phyloP scores from a whole-genome alignment of 805 yeast genomes.

The Hanseniaspora lachancei region DNA sequence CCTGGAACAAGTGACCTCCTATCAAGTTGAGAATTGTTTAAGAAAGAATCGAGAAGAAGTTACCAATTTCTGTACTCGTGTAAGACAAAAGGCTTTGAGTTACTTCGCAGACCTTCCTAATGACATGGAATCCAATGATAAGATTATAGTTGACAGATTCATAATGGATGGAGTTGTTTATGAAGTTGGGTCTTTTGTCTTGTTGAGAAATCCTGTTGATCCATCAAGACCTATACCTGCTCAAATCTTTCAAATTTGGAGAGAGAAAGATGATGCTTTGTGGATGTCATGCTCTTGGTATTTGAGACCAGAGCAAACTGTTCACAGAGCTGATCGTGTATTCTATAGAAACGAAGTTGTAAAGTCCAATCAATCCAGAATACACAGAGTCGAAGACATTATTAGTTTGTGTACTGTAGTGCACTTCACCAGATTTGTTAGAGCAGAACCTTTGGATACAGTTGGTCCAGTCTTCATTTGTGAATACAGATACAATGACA shows the following conservation, averaged over 20 bases:
- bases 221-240: conserved; percentile 82
- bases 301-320: conserved; percentile 94
- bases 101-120: neutral
- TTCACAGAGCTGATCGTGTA: conserved; percentile 77
- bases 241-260: conserved; percentile 89
- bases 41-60: neutral
- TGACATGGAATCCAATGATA: conserved; percentile 30
- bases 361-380: conserved; percentile 92
- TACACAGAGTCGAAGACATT: conserved; percentile 78
- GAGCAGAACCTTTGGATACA: conserved; percentile 77
- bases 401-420: conserved; percentile 90
- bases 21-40: conserved; percentile 1
- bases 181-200: conserved; percentile 90
- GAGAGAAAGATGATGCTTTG: conserved; percentile 62
- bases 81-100: conserved; percentile 18
- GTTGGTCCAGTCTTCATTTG: conserved; percentile 85
- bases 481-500: conserved; percentile 86
- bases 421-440: conserved; percentile 84
- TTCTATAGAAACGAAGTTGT: conserved; percentile 91
- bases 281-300: conserved; percentile 97
- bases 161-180: conserved; percentile 59
- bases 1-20: conserved; percentile 1
- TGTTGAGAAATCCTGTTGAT: conserved; percentile 77
- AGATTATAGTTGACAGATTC: conserved; percentile 63
- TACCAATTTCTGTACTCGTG: neutral